Conservation (phyloP, 2,329 filamentous ascomycete species). For the Cytospora paraplurivora region DNA sequence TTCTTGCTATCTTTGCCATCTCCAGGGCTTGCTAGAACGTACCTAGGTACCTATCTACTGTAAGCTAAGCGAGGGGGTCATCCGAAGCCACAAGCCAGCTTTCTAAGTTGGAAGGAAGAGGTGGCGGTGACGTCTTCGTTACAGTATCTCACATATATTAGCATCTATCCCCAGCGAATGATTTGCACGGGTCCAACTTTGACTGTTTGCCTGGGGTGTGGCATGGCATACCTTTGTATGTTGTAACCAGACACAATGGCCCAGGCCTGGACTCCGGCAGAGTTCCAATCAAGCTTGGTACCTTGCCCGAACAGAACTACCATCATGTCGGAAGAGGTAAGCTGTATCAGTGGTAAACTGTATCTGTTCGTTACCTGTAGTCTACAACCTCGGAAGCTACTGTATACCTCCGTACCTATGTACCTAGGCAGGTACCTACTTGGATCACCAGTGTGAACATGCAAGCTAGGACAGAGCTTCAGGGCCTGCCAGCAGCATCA, state of each 20-base stretch:
- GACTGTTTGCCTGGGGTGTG: background rate
- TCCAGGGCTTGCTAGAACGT: too few species aligned
- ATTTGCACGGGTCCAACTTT: background rate
- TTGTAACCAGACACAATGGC: background rate
- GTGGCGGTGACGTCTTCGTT: background rate
- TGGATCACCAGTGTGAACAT: too few species aligned
- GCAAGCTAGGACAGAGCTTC: too few species aligned
- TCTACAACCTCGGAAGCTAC: too few species aligned
- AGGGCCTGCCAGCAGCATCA: too few species aligned
- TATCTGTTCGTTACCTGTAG: too few species aligned
- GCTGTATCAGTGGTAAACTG: too few species aligned
- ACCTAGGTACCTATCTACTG: too few species aligned
- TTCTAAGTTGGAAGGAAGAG: background rate
- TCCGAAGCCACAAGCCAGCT: background rate
- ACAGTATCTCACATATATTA: background rate
- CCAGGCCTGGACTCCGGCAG: background rate
- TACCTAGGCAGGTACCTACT: background rate
- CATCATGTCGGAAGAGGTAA: too few species aligned
- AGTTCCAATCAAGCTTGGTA: too few species aligned
- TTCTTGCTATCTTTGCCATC: background rate
- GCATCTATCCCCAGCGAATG: background rate
- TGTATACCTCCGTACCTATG: too few species aligned
- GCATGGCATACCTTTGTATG: background rate
- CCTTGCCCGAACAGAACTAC: too few species aligned
- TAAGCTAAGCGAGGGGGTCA: background rate